Conservation (phyloP, 1,139 yeast species). For the Geotrichum siamense region DNA sequence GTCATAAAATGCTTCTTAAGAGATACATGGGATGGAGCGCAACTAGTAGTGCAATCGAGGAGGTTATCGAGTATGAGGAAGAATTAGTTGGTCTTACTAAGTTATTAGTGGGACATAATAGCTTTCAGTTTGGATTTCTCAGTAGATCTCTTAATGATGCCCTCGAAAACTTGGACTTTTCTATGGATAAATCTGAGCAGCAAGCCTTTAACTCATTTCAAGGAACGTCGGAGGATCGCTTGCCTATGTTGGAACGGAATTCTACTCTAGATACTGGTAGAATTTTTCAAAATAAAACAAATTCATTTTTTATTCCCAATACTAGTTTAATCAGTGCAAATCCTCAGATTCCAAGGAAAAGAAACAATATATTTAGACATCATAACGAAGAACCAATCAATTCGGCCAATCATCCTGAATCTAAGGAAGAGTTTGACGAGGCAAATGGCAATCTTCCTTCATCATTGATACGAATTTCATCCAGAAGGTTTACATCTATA, state of each 20-base stretch:
- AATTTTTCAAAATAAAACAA: background rate
- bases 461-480: no score
- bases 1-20: constrained; percentile 31
- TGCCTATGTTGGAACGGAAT: background rate
- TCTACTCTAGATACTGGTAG: constrained; percentile 1
- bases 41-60: constrained; percentile 43
- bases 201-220: background rate
- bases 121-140: constrained; percentile 45
- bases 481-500: no score
- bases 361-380: no score
- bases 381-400: no score
- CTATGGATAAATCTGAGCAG: background rate
- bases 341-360: no score
- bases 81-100: constrained; percentile 40
- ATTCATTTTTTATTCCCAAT: background rate
- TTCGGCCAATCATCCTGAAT: no score
- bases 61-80: constrained; percentile 44
- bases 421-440: no score
- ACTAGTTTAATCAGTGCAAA: no score
- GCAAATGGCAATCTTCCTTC: no score
- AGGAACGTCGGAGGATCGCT: background rate
- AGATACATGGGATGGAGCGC: constrained; percentile 48
- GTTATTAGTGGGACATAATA: constrained; percentile 42
- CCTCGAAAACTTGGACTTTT: constrained; percentile 36
- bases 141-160: constrained; percentile 43